These are phyloP conservation scores for Afroboletus lepidellus DNA, from an alignment of 1,284 basidiomycete genomes.

Conservation along the genomic window DNA sequence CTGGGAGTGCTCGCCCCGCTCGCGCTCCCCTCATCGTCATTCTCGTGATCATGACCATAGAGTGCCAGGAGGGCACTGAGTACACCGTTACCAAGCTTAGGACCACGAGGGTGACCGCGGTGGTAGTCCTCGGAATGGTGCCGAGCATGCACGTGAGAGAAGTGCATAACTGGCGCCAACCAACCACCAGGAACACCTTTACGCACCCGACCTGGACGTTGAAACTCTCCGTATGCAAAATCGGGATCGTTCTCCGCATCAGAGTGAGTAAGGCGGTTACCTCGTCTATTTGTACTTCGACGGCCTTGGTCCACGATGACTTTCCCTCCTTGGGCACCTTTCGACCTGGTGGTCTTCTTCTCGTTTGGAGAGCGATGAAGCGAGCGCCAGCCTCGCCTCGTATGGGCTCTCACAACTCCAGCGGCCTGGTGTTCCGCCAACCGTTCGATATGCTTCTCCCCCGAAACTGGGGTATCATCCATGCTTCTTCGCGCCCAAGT, in stretches of 20 bases:
- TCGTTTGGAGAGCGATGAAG: conserved; percentile 11
- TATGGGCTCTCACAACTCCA: conserved; percentile 32
- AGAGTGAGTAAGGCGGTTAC: conserved; percentile 11
- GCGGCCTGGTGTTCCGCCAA: conserved; percentile 28
- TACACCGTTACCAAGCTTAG: conserved; percentile 42
- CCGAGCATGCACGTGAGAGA: conserved; percentile 1
- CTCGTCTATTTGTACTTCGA: conserved; percentile 2
- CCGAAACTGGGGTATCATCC: background rate
- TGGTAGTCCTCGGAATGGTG: conserved; percentile 17
- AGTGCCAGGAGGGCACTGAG: conserved; percentile 53
- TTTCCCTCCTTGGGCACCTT: background rate
- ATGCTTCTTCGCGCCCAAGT: conserved; percentile 13
- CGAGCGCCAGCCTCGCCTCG: conserved; percentile 24
- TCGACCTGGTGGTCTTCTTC: background rate
- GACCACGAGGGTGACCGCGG: conserved; percentile 9
- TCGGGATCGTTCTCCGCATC: conserved; percentile 12
- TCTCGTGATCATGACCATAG: conserved; percentile 42
- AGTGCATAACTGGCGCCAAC: conserved; percentile 11
- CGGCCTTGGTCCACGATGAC: background rate
- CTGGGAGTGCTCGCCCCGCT: conserved; percentile 34
- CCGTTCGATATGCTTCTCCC: conserved; percentile 20
- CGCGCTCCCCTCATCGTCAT: conserved; percentile 31
- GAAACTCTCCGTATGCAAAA: conserved; percentile 1
- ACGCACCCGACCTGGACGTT: conserved; percentile 12
- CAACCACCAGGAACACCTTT: conserved; percentile 21